Evolutionary conservation across 2,329 filamentous ascomycete genomes (phyloP).

Genomic region (Triangularia setosa): DNA sequence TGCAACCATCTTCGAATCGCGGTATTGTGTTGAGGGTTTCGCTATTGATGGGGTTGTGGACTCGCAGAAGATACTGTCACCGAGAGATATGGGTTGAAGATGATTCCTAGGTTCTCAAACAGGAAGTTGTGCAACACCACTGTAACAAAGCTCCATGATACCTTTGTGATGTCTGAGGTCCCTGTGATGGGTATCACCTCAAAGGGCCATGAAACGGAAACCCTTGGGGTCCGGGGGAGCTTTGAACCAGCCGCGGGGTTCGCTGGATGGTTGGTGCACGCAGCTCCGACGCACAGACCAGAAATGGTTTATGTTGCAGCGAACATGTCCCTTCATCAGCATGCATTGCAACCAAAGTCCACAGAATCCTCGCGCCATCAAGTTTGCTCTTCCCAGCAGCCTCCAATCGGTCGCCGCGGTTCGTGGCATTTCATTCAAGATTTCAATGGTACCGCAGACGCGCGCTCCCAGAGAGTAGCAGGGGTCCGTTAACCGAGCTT

Average conservation of each 20-base stretch:
- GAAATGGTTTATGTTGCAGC: background rate
- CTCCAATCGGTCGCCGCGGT: background rate
- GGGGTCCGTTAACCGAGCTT: background rate
- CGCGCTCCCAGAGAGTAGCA: background rate
- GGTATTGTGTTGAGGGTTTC: background rate
- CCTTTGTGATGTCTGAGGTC: background rate
- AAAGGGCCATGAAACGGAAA: background rate
- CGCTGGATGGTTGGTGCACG: background rate
- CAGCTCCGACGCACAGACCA: background rate
- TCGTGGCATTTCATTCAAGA: background rate
- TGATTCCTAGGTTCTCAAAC: background rate
- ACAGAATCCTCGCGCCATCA: background rate
- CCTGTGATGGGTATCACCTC: background rate
- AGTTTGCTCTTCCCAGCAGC: background rate
- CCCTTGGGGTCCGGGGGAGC: background rate
- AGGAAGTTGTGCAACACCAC: background rate
- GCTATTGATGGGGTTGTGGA: background rate
- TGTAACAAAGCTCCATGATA: background rate
- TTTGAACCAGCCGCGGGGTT: background rate
- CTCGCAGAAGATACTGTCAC: background rate
- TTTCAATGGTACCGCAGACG: background rate
- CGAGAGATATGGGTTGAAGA: background rate
- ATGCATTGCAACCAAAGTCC: background rate
- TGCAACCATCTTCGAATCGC: background rate
- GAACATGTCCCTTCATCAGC: background rate